phyloP scores from a whole-genome alignment of 345 rosid genomes.

The Bruguiera parviflora region DNA sequence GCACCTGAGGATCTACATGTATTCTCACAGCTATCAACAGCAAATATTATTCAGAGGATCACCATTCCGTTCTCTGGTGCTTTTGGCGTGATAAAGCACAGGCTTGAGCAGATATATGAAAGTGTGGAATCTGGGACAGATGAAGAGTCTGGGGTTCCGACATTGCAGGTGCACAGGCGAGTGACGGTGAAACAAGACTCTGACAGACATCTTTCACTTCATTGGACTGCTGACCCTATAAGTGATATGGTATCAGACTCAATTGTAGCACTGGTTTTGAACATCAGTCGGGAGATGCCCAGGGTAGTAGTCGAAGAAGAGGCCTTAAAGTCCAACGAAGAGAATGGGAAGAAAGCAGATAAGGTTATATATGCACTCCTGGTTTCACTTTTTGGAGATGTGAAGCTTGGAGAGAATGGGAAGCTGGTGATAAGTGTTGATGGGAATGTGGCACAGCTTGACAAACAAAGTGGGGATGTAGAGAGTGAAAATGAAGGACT shows the following conservation, averaged over 20 bases:
- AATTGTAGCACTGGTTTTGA: slow-evolving; percentile 72
- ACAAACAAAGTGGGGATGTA: slow-evolving; percentile 82
- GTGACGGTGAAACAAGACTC: slow-evolving; percentile 80
- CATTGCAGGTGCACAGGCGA: slow-evolving; percentile 59
- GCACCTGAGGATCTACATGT: slow-evolving; percentile 94
- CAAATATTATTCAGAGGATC: slow-evolving; percentile 73
- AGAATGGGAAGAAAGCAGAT: slow-evolving; percentile 65
- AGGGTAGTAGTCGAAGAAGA: slow-evolving; percentile 65
- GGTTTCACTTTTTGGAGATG: slow-evolving; percentile 87
- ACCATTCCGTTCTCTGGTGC: slow-evolving; percentile 77
- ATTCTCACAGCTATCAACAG: slow-evolving; percentile 90
- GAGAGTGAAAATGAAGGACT: slow-evolving; percentile 85
- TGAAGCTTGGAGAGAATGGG: slow-evolving; percentile 73
- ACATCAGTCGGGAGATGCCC: slow-evolving; percentile 71
- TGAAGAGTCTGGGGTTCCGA: slow-evolving; percentile 65
- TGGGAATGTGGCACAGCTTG: slow-evolving; percentile 71
- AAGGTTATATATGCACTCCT: slow-evolving; percentile 77
- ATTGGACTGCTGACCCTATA: slow-evolving; percentile 84
- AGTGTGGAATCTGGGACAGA: slow-evolving; percentile 70
- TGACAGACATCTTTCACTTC: slow-evolving; percentile 75
- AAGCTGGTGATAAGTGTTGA: slow-evolving; percentile 68
- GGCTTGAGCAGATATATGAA: slow-evolving; percentile 81
- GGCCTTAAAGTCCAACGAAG: slow-evolving; percentile 52
- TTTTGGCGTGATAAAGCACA: slow-evolving; percentile 72
- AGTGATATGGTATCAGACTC: slow-evolving; percentile 96